Evolutionary conservation across 495 filamentous ascomycete species (phyloP), one percentile per base, ranked within the genome.

Genomic region (Aspergillus ostianus): DNA sequence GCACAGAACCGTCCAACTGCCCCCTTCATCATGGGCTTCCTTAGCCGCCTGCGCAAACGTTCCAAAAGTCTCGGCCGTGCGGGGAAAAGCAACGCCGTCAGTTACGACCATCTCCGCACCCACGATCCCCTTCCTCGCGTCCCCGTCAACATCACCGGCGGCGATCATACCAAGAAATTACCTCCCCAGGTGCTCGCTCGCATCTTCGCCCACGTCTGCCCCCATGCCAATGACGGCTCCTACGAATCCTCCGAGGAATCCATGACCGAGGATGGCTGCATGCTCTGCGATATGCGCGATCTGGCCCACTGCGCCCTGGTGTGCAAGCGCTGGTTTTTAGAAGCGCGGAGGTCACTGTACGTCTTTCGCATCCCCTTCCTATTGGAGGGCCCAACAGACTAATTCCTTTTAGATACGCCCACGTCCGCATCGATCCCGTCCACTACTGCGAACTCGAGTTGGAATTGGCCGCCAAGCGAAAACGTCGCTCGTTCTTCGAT

Each of bases 241-340:
- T 96, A 93, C 72, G 84, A 87, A 51, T 85, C 85, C 21, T 92
- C 89, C 56, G 94, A 98, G 75, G 83, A 90, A 67, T 92, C 90
- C 47, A 84, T 87, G 62, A 81, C 87, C 47, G 90, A 88, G 64
- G 87, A 92, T 83, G 89, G 87, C 61, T 98, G 94, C 74, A 93
- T 93, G 90, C 86, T 96, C 27, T 98, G 94, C 78, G 92, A 96
- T 77, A 83, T 95, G 78, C 88, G 93, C 61, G 93, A 98, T 70
- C 82, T 98, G 57, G 87, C 91, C 47, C 85, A 88, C 66, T 92
- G 90, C 72, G 82, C 86, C 20, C 76, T 82, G 60, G 90, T 91
- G 46, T 89, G 82, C 69, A 85, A 83, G 69, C 80, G 78, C 63
- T 98, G 93, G 93, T 84, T 82, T 65, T 65, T 81, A 13, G 78